Evolutionary conservation across 306 rosid species (phyloP).

Genomic region (Mucuna pruriens): DNA sequence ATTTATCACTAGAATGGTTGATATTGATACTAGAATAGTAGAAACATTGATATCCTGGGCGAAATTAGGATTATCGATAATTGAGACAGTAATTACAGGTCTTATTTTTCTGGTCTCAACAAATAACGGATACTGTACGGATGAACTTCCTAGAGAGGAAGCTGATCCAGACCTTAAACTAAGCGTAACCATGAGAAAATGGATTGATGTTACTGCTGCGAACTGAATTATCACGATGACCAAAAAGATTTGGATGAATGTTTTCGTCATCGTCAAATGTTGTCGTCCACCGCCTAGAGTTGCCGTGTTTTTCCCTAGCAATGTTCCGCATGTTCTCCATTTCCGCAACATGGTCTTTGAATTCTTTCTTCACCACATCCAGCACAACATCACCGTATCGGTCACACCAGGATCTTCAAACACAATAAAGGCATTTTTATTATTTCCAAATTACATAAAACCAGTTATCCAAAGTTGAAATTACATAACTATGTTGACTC

Average conservation of each 20-base stretch:
- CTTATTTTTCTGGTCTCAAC: neutral
- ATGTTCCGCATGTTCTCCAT: slow-evolving; percentile 69
- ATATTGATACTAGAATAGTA: neutral
- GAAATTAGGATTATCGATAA: neutral
- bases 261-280: slow-evolving; percentile 79
- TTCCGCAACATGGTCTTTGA: slow-evolving; percentile 80
- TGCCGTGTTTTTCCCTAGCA: slow-evolving; percentile 58
- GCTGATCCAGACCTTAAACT: slow-evolving; percentile 54
- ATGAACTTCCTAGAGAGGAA: slow-evolving; percentile 27
- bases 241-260: slow-evolving; percentile 78
- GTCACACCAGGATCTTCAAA: slow-evolving; percentile 76
- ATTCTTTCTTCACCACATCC: slow-evolving; percentile 84
- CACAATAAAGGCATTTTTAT: neutral
- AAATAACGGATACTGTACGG: neutral
- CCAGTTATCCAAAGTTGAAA: neutral
- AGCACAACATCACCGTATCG: slow-evolving; percentile 72
- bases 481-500: slow-evolving; percentile 12
- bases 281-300: slow-evolving; percentile 74
- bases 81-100: slow-evolving; percentile 27
- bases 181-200: slow-evolving; percentile 46
- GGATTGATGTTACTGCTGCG: slow-evolving; percentile 54
- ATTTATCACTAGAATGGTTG: slow-evolving; percentile 6
- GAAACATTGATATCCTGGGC: neutral
- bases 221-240: slow-evolving; percentile 34
- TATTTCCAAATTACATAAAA: neutral